These are phyloP conservation scores for Meyerozyma carpophila DNA, from an alignment of 1,139 yeast genomes.

Conservation along the genomic window DNA sequence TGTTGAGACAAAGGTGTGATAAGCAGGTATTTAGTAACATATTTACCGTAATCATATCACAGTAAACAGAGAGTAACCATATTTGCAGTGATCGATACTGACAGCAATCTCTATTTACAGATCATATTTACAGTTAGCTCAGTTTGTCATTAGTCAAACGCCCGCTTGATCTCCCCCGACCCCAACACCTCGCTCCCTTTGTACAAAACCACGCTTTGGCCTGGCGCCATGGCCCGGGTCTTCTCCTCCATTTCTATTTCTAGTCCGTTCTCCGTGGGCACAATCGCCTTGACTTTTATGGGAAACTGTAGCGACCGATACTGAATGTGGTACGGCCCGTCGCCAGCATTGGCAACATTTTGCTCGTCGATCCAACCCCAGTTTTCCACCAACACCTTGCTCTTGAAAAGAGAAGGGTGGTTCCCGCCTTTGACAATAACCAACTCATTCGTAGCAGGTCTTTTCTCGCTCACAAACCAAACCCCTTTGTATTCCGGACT, in stretches of 20 bases:
- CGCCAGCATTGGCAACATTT: conserved; percentile 8
- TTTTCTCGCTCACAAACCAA: conserved; percentile 83
- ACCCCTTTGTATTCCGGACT: conserved; percentile 67
- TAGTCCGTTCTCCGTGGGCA: conserved; percentile 9
- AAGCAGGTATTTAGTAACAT: too few relatives aligned
- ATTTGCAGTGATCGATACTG: too few relatives aligned
- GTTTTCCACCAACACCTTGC: conserved; percentile 33
- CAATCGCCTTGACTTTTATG: conserved; percentile 14
- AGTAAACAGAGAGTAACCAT: too few relatives aligned
- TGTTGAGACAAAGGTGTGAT: too few relatives aligned
- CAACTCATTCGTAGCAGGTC: conserved; percentile 57
- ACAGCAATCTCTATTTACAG: not conserved
- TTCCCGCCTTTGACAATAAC: conserved; percentile 75
- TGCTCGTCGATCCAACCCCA: conserved; percentile 47
- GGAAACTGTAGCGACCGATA: conserved; percentile 69
- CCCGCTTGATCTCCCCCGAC: conserved; percentile 46
- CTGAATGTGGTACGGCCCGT: conserved; percentile 32
- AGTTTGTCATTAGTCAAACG: conserved; percentile 9
- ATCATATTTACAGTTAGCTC: conserved; percentile 1
- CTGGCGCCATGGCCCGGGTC: conserved; percentile 81
- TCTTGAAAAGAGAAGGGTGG: conserved; percentile 51
- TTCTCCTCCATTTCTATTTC: conserved; percentile 32
- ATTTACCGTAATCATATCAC: too few relatives aligned
- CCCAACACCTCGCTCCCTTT: conserved; percentile 67
- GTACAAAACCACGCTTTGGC: conserved; percentile 79